These are phyloP conservation scores for Aspergillus glaucus DNA, from an alignment of 2,329 filamentous ascomycete genomes.

Conservation along the genomic window DNA sequence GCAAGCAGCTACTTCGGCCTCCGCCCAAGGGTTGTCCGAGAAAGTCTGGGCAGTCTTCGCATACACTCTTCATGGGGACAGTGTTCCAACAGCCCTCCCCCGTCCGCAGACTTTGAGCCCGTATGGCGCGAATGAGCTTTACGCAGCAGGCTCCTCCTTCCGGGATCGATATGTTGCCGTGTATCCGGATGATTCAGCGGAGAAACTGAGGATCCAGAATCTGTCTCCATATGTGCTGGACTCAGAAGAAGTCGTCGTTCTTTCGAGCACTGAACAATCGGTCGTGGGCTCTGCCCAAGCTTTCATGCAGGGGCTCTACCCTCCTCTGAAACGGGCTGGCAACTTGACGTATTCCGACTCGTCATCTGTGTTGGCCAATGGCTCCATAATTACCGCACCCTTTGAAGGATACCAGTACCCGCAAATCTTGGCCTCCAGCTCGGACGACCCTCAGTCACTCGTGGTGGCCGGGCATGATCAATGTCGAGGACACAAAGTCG, in stretches of 20 bases:
- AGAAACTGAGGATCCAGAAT: constrained; percentile 36
- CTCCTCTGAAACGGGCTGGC: constrained; percentile 38
- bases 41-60: constrained; percentile 46
- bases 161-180: constrained; percentile 47
- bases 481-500: constrained; percentile 35
- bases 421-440: constrained; percentile 39
- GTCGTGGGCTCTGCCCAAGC: constrained; percentile 51
- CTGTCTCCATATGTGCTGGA: constrained; percentile 42
- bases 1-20: constrained; percentile 10
- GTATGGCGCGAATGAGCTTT: constrained; percentile 51
- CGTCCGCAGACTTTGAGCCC: constrained; percentile 42
- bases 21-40: constrained; percentile 23
- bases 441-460: constrained; percentile 46
- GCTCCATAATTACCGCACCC: constrained; percentile 41
- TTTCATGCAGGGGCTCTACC: constrained; percentile 58
- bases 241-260: constrained; percentile 42
- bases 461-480: constrained; percentile 44
- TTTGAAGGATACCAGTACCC: constrained; percentile 55
- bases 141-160: constrained; percentile 45
- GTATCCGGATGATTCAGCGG: constrained; percentile 12
- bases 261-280: constrained; percentile 44
- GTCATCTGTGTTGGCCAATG: constrained; percentile 45
- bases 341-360: constrained; percentile 26
- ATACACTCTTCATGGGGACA: constrained; percentile 51
- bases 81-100: constrained; percentile 41